Percentiles rank a stretch among this genome's conserved stretches.
Conservation (phyloP, 768 basidiomycete species). For the Lanmaoa pseudosensibilis region DNA sequence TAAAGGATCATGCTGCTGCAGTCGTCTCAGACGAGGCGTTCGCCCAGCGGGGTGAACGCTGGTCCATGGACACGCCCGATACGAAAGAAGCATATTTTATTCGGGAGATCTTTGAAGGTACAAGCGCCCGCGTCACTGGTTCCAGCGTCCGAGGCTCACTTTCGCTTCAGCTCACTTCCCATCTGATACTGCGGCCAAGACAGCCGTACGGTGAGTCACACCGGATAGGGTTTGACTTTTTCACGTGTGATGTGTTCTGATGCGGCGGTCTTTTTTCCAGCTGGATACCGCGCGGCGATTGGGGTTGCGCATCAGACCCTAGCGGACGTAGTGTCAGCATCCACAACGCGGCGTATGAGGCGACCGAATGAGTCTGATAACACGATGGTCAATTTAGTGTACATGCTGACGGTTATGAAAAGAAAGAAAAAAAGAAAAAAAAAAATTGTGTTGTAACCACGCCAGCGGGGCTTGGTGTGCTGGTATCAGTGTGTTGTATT, state of each 20-base stretch:
- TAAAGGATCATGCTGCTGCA: conserved; percentile 82
- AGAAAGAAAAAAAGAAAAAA: neutral
- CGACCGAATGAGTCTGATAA: conserved; percentile 14
- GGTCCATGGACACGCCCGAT: conserved; percentile 78
- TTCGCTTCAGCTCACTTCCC: conserved; percentile 69
- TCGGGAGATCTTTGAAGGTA: conserved; percentile 87
- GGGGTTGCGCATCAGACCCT: conserved; percentile 94
- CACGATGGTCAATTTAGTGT: conserved; percentile 16
- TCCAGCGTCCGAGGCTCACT: conserved; percentile 4
- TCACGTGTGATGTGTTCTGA: conserved; percentile 14
- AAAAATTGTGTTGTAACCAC: conserved; percentile 18
- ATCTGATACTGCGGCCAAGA: conserved; percentile 78
- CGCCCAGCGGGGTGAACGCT: conserved; percentile 68
- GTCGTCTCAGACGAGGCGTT: conserved; percentile 82
- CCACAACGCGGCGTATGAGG: conserved; percentile 85
- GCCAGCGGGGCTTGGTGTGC: conserved; percentile 19
- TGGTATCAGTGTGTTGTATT: conserved; percentile 30
- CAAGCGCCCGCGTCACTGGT: conserved; percentile 3
- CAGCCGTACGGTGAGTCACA: conserved; percentile 77
- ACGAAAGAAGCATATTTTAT: conserved; percentile 97
- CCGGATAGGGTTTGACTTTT: conserved; percentile 3
- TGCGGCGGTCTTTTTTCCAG: conserved; percentile 38
- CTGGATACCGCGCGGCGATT: conserved; percentile 94
- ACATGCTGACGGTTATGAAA: conserved; percentile 21
- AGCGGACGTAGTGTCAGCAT: conserved; percentile 95